Base-by-base conservation (phyloP, 345 rosid species). In the Leavenworthia alabamica region DNA sequence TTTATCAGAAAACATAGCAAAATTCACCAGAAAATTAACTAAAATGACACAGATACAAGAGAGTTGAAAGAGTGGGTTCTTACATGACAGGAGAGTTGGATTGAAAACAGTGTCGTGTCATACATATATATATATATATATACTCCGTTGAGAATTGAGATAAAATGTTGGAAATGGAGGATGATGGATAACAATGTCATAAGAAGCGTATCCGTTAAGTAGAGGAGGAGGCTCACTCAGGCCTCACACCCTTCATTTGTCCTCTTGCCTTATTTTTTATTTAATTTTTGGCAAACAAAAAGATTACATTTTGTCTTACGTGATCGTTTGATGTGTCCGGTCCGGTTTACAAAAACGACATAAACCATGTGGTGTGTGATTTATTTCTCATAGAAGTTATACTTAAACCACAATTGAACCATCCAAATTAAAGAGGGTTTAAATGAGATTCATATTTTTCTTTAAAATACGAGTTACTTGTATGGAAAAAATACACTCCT, bases 21-120 rank as follows among this genome's bases (percentile, higher is more conserved):
- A 3, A 62, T 0, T 11, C 35, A 61, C 13, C 31, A 47, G 66
- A 11, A 22, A 37, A n/a, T 35, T 22, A 46, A 14, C 35, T 61
- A 35, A 36, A 17, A 3, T 49, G 13, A 16, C 20, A 26, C 37
- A 48, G 15, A 32, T 1, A n/a, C 14, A 39, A 17, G 46, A 41
- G 23, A 42, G 23, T 2, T 48, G 51, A 40, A 24, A 57, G 58
- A 48, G 12, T 6, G 37, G 14, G 13, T 60, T 23, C 47, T 41
- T 68, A 68, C 73, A 68, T 68, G 67, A 60, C 67, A 23, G 16
- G 46, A 60, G 32, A 60, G 40, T 47, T 46, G 68, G 13, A 22
- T 13, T 20, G 29, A 29, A 48, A 13, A 62, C n/a, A n/a, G n/a
- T n/a, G n/a, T n/a, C n/a, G 44, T 35, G 45, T 11, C n/a, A 3